These are phyloP conservation scores for Scorias spongiosa DNA, from an alignment of 2,329 filamentous ascomycete genomes.

Conservation along the genomic window DNA sequence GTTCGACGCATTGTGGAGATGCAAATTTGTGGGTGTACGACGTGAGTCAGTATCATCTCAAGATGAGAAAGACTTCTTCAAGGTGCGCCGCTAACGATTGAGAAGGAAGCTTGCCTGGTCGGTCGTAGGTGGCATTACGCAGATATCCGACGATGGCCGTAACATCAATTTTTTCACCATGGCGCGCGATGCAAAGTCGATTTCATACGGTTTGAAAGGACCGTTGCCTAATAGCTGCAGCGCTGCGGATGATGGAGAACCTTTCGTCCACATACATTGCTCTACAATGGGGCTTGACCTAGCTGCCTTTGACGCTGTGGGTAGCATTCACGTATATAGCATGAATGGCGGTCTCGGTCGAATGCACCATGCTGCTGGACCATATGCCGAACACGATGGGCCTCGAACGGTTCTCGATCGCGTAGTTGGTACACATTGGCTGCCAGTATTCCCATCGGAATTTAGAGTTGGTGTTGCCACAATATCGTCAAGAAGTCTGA, in stretches of 20 bases:
- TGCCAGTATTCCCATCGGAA: slow-evolving; percentile 31
- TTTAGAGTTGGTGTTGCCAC: slow-evolving; percentile 12
- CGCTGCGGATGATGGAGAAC: slow-evolving; percentile 41
- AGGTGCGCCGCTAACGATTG: background rate
- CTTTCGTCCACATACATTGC: slow-evolving; percentile 71
- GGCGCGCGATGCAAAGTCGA: slow-evolving; percentile 51
- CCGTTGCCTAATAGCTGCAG: slow-evolving; percentile 51
- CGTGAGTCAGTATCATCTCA: slow-evolving; percentile 40
- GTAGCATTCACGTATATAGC: slow-evolving; percentile 59
- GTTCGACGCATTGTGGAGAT: slow-evolving; percentile 63
- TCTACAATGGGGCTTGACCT: slow-evolving; percentile 63
- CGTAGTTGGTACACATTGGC: slow-evolving; percentile 76
- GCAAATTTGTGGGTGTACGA: slow-evolving; percentile 59
- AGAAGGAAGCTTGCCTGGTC: slow-evolving; percentile 73
- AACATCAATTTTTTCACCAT: slow-evolving; percentile 60
- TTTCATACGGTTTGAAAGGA: slow-evolving; percentile 61
- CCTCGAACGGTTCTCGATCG: slow-evolving; percentile 45
- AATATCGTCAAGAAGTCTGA: background rate
- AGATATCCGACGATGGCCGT: slow-evolving; percentile 57
- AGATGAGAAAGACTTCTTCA: no score
- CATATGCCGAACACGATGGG: background rate
- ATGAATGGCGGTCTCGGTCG: slow-evolving; percentile 61
- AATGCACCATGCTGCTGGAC: slow-evolving; percentile 35
- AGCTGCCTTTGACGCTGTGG: slow-evolving; percentile 65
- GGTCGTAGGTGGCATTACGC: slow-evolving; percentile 69